These are phyloP conservation scores for Rhodotorula sp. DNA, from an alignment of 1,284 basidiomycete species.

Conservation along the genomic window DNA sequence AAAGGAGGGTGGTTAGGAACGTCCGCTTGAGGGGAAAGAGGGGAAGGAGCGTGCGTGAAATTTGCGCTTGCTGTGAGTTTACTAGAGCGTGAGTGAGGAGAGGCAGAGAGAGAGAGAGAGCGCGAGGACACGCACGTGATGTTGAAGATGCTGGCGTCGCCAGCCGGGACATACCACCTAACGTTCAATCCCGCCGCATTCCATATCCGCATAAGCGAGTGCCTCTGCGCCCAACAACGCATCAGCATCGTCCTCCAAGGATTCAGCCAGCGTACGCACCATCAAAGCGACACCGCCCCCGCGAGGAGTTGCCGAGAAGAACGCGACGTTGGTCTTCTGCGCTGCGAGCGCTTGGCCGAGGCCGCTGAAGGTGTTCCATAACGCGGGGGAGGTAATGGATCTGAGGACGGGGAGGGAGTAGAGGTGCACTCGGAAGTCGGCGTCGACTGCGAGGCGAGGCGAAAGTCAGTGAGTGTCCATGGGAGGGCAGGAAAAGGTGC, in stretches of 20 bases:
- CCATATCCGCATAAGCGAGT: constrained; percentile 25
- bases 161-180: constrained; percentile 18
- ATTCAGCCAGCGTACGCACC: neutral
- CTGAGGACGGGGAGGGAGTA: constrained; percentile 11
- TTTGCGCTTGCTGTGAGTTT: constrained; percentile 7
- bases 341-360: constrained; percentile 9
- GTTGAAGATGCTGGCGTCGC: constrained; percentile 21
- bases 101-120: neutral
- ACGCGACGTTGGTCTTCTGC: constrained; percentile 16
- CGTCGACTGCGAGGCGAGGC: constrained; percentile 12
- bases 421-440: constrained; percentile 23
- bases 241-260: neutral
- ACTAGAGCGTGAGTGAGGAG: neutral
- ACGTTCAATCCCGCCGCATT: constrained; percentile 13
- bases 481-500: neutral
- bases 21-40: too few species aligned
- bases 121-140: constrained; percentile 18
- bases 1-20: neutral
- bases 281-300: constrained; percentile 29
- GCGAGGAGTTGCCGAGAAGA: constrained; percentile 31
- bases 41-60: constrained; percentile 1
- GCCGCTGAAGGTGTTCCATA: constrained; percentile 12
- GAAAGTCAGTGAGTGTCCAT: neutral
- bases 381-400: constrained; percentile 9
- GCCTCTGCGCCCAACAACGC: neutral